These are phyloP conservation scores for Penicillium glabrum DNA, from an alignment of 2,329 filamentous ascomycete genomes.

Conservation along the genomic window DNA sequence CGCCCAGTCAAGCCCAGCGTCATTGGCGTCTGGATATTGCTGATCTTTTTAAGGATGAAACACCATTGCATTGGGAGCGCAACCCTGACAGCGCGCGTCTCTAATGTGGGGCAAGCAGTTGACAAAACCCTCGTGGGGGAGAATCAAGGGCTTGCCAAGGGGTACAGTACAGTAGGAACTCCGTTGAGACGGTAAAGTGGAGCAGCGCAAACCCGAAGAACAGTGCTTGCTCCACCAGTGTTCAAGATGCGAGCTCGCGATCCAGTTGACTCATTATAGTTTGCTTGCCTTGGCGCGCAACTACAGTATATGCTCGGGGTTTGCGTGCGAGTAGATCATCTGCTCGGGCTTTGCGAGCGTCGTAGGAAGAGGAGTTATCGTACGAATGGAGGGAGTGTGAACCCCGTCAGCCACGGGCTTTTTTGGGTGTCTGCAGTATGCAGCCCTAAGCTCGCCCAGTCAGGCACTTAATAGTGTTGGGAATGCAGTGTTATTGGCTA, in stretches of 20 bases:
- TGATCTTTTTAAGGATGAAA: constrained; percentile 13
- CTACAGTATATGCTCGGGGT: background rate
- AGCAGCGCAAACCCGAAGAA: constrained; percentile 10
- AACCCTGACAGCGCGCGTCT: constrained; percentile 5
- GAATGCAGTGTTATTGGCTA: background rate
- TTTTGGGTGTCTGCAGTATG: background rate
- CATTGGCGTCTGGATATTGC: constrained; percentile 14
- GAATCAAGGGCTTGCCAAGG: background rate
- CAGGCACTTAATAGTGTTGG: background rate
- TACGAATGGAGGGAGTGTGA: background rate
- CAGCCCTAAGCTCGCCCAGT: constrained; percentile 9
- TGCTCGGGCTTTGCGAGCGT: background rate
- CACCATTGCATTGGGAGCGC: background rate
- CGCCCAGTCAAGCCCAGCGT: constrained; percentile 6
- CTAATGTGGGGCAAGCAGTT: background rate
- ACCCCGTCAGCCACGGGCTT: constrained; percentile 3
- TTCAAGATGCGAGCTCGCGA: background rate
- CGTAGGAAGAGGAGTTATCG: background rate
- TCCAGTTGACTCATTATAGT: background rate
- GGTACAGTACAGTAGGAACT: background rate
- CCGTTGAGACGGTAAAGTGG: background rate
- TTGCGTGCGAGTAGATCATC: constrained; percentile 7
- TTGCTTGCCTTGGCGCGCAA: constrained; percentile 13
- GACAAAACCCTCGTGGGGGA: constrained; percentile 4
- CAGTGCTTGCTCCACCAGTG: constrained; percentile 7